Evolutionary conservation across 169 alveolate genomes (phyloP).

Genomic region (Plasmodium gallinaceum): DNA sequence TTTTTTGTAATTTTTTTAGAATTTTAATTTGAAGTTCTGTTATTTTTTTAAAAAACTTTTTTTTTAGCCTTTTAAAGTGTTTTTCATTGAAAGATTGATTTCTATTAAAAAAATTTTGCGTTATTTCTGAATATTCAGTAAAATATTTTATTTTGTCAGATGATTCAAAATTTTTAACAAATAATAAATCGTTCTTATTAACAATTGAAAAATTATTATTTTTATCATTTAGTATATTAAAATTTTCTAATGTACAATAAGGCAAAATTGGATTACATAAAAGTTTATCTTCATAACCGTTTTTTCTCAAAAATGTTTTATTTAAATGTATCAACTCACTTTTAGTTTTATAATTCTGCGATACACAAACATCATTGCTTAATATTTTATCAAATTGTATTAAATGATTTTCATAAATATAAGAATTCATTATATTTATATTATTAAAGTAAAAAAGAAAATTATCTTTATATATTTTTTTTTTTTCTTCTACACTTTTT

Average conservation of each 20-base stretch:
- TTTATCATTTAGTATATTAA: not conserved
- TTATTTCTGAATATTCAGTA: not conserved
- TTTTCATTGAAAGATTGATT: conserved; percentile 21
- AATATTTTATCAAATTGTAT: too few relatives aligned
- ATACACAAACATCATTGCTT: too few relatives aligned
- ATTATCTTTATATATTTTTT: not conserved
- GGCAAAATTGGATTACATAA: too few relatives aligned
- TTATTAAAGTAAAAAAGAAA: too few relatives aligned
- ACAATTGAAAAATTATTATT: not conserved
- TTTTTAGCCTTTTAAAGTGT: conserved; percentile 33
- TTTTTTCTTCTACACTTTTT: conserved; percentile 10
- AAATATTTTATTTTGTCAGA: not conserved
- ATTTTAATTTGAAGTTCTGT: conserved; percentile 49
- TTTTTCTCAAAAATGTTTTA: too few relatives aligned
- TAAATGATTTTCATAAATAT: too few relatives aligned
- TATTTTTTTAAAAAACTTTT: conserved; percentile 52
- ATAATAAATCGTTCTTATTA: not conserved
- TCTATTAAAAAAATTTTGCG: conserved; percentile 7
- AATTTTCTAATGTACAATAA: too few relatives aligned
- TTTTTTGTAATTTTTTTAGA: conserved; percentile 68
- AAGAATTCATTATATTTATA: conserved; percentile 8
- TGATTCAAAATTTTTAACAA: not conserved
- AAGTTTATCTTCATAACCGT: too few relatives aligned
- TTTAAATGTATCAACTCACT: too few relatives aligned
- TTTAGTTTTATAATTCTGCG: too few relatives aligned